Conservation (phyloP, 345 rosid species). For the Theobroma cacao region DNA sequence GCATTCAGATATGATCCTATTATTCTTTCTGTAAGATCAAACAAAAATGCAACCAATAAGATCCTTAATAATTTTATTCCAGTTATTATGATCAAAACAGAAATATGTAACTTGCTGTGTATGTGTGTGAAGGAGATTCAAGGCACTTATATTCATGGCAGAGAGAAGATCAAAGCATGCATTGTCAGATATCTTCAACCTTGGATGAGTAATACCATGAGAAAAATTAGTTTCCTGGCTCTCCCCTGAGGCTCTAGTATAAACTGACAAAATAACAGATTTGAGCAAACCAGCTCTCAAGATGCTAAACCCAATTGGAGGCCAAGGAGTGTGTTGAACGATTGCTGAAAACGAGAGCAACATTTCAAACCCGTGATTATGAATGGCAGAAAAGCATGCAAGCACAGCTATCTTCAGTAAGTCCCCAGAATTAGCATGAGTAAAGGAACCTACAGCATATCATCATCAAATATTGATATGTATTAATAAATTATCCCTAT, state of each 20-base stretch:
- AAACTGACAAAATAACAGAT: constrained; percentile 90
- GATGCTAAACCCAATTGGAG: constrained; percentile 91
- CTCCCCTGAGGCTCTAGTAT: constrained; percentile 39
- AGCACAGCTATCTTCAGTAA: constrained; percentile 88
- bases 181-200: neutral
- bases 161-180: constrained; percentile 17
- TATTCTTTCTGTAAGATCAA: constrained; percentile 69
- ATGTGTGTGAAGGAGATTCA: neutral
- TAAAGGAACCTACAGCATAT: constrained; percentile 33
- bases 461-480: neutral
- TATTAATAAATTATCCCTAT: neutral
- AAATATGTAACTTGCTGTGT: neutral
- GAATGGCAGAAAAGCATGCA: constrained; percentile 91
- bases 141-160: constrained; percentile 30
- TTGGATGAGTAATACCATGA: constrained; percentile 59
- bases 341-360: constrained; percentile 90
- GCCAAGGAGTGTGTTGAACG: constrained; percentile 75
- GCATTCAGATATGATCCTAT: constrained; percentile 77
- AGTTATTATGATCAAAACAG: neutral
- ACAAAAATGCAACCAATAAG: constrained; percentile 16
- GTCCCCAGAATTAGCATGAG: constrained; percentile 53
- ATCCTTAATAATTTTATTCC: neutral
- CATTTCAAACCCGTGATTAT: constrained; percentile 89
- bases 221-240: constrained; percentile 45
- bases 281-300: constrained; percentile 95